Evolutionary conservation across 495 filamentous ascomycete genomes (phyloP), one percentile per base, ranked within the genome.

Genomic region (Aspergillus sparsus): DNA sequence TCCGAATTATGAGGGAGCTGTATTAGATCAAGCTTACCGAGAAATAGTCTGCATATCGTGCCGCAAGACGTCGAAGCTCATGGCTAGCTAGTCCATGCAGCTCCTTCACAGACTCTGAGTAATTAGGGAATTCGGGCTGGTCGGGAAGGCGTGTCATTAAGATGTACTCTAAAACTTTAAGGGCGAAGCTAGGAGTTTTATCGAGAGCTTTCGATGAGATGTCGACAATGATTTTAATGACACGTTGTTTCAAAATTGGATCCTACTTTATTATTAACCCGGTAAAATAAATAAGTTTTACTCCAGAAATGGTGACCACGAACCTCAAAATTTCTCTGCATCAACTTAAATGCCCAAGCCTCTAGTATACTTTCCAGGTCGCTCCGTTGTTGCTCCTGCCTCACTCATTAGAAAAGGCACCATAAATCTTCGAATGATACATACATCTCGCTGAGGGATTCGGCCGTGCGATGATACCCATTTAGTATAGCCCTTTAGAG

Each of bases 51-150:
- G 95, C 85, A 81, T 97, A 97, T 56, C 89, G 91, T 63, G 89
- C 86, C 5, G 94, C 94, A 5, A 99, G 81, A 37, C 90, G 84
- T 58, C 96, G 92, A 55, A 98, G 80, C 71, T 98, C 92, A 59
- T 90, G 83, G 72, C 89, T 91, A 55, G 90, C 87, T 59, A 92
- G 81, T 0, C 78, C 82, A 68, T 96, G 91, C 3, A 98, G 81
- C 53, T 93, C 90, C 60, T 91, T 91, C 27, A 97, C 87, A n/a
- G 94, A 91, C 60, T 98, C 95, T 6, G 88, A 89, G 73, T 93
- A 97, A 21, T 82, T 76, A 27, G 82, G 80, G 64, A 85, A 85
- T 31, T 84, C 81, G 0, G 87, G 84, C 47, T 89, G 81, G 39
- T 91, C 84, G 6, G 81, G 79, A 27, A 89, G 86, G 64, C 86